These are phyloP conservation scores for Arabidopsis hybrid DNA, from an alignment of 441 rosid species.

Conservation along the genomic window DNA sequence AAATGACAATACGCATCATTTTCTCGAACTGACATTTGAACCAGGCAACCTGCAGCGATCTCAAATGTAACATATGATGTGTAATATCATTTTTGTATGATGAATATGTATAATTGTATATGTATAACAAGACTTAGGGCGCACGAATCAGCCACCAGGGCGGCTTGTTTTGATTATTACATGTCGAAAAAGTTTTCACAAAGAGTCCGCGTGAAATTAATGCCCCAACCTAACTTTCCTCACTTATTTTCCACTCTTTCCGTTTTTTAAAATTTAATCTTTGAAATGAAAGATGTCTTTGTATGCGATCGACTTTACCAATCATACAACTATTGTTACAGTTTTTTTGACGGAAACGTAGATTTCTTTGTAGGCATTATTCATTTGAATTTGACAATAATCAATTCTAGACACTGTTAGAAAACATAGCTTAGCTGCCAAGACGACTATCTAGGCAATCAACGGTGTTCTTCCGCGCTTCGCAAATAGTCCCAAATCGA, in stretches of 20 bases:
- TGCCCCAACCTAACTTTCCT: constrained; percentile 38
- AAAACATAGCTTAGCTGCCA: neutral
- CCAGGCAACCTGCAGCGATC: neutral
- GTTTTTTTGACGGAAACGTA: neutral
- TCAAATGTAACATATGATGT: constrained; percentile 20
- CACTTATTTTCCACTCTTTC: constrained; percentile 30
- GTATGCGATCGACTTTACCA: constrained; percentile 1
- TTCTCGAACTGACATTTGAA: neutral
- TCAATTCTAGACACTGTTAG: too few species aligned
- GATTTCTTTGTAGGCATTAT: neutral
- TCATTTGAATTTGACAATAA: neutral
- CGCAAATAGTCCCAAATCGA: neutral
- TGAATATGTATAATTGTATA: neutral
- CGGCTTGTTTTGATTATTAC: constrained; percentile 5
- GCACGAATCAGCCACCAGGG: constrained; percentile 1
- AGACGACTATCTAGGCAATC: neutral
- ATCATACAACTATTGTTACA: constrained; percentile 10
- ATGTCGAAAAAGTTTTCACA: constrained; percentile 8
- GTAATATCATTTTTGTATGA: neutral
- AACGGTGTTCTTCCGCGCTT: too few species aligned
- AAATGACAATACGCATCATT: neutral
- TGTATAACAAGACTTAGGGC: neutral
- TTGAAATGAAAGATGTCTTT: neutral
- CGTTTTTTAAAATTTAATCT: neutral
- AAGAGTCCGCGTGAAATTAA: constrained; percentile 38